Evolutionary conservation across 805 yeast genomes (phyloP).

Genomic region (Priceomyces fermenticarens): DNA sequence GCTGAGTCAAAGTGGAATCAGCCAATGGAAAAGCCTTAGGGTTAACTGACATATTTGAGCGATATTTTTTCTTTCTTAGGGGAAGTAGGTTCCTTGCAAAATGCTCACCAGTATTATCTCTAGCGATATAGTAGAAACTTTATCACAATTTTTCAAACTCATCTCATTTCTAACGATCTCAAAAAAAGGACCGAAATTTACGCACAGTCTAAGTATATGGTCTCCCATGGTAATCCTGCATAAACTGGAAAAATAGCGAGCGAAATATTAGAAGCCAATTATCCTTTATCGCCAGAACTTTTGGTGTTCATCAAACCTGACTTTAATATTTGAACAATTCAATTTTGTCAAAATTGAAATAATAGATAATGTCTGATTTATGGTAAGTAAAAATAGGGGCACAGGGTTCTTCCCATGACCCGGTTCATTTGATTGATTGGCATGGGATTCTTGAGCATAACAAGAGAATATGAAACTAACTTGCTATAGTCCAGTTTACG

Average conservation of each 20-base stretch:
- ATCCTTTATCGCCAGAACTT: constrained; percentile 1
- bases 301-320: constrained; percentile 4
- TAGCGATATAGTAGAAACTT: background rate
- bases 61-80: constrained; percentile 3
- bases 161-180: constrained; percentile 1
- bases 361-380: constrained; percentile 61
- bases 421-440: background rate
- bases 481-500: constrained; percentile 62
- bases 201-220: constrained; percentile 1
- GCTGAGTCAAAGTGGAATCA: constrained; percentile 92
- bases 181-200: background rate
- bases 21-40: constrained; percentile 99
- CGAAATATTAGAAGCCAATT: constrained; percentile 3
- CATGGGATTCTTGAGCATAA: background rate
- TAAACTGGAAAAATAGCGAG: constrained; percentile 1
- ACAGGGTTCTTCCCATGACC: too few species aligned
- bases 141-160: constrained; percentile 2
- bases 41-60: constrained; percentile 69
- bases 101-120: constrained; percentile 29
- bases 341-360: constrained; percentile 1
- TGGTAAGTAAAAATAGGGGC: constrained; percentile 48
- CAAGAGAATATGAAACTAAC: constrained; percentile 14
- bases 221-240: background rate
- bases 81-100: constrained; percentile 50
- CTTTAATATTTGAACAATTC: constrained; percentile 2